Percentiles rank a stretch among this genome's conserved stretches.
Evolutionary conservation across 2,329 filamentous ascomycete genomes (phyloP).

Genomic region (Juglanconis juglandina): DNA sequence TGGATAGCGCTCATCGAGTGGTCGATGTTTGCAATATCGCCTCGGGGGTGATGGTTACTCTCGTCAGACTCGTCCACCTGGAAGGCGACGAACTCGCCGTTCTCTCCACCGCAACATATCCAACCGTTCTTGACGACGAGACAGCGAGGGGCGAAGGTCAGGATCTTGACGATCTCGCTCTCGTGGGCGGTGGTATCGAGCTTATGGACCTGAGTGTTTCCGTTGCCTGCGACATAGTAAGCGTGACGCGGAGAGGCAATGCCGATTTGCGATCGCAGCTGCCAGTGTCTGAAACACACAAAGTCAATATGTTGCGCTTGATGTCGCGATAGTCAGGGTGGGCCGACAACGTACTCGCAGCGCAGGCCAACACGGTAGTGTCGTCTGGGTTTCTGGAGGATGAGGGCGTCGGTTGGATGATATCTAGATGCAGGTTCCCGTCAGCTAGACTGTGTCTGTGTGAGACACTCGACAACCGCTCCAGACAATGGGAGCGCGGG

Average conservation of each 20-base stretch:
- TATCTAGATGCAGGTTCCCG: conserved; percentile 41
- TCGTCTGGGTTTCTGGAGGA: conserved; percentile 57
- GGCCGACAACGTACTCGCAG: conserved; percentile 51
- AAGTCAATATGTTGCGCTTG: neutral
- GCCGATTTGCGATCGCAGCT: conserved; percentile 86
- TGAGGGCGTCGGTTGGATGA: conserved; percentile 63
- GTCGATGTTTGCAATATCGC: conserved; percentile 33
- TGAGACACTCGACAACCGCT: neutral
- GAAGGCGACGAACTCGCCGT: conserved; percentile 82
- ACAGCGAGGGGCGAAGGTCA: conserved; percentile 76
- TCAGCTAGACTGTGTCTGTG: conserved; percentile 22
- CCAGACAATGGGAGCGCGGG: neutral
- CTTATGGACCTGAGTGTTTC: conserved; percentile 62
- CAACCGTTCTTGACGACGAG: conserved; percentile 82
- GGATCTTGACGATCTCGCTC: conserved; percentile 68
- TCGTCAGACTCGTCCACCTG: conserved; percentile 48
- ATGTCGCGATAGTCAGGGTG: conserved; percentile 49
- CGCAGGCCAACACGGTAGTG: conserved; percentile 53
- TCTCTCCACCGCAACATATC: conserved; percentile 86
- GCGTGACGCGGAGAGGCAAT: conserved; percentile 71
- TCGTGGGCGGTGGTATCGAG: conserved; percentile 67
- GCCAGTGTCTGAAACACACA: conserved; percentile 64
- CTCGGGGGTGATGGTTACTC: conserved; percentile 3
- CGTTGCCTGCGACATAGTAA: conserved; percentile 77
- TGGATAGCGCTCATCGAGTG: conserved; percentile 24